Conservation (phyloP, 140 eudicot species). For the Stevia rebaudiana region DNA sequence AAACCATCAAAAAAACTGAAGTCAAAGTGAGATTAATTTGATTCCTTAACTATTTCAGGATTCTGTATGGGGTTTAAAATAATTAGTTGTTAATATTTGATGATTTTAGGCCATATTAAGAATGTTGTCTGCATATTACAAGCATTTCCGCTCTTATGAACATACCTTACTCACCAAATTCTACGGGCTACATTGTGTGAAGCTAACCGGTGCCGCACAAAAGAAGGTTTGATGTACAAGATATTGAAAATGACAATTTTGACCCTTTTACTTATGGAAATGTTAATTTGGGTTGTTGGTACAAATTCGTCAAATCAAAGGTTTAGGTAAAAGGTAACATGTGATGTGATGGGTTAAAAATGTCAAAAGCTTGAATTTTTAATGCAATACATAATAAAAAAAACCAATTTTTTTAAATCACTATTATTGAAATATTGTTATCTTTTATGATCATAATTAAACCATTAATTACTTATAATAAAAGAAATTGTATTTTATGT, state of each 20-base stretch:
- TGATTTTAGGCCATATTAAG: conserved; percentile 68
- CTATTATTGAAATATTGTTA: not conserved
- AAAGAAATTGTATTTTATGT: not conserved
- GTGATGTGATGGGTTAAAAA: not conserved
- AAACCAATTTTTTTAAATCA: not conserved
- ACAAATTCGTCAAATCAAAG: not conserved
- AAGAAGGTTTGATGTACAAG: conserved; percentile 60
- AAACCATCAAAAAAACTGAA: conserved; percentile 94
- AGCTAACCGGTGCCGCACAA: conserved; percentile 73
- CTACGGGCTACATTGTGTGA: conserved; percentile 90
- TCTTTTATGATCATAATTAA: not conserved
- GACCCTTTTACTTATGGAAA: not conserved
- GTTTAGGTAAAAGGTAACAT: not conserved
- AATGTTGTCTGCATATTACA: conserved; percentile 82
- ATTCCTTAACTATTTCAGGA: too few species aligned
- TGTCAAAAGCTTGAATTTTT: not conserved
- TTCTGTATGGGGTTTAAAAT: too few species aligned
- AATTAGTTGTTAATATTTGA: not conserved
- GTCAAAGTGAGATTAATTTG: conserved; percentile 80
- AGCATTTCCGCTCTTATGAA: conserved; percentile 76
- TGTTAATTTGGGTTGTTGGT: not conserved
- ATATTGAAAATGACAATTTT: not conserved
- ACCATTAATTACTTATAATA: not conserved
- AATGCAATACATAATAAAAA: not conserved
- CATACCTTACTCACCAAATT: conserved; percentile 83